These are phyloP conservation scores for Fusarium nisikadoi DNA, from an alignment of 2,329 filamentous ascomycete species.

Conservation along the genomic window DNA sequence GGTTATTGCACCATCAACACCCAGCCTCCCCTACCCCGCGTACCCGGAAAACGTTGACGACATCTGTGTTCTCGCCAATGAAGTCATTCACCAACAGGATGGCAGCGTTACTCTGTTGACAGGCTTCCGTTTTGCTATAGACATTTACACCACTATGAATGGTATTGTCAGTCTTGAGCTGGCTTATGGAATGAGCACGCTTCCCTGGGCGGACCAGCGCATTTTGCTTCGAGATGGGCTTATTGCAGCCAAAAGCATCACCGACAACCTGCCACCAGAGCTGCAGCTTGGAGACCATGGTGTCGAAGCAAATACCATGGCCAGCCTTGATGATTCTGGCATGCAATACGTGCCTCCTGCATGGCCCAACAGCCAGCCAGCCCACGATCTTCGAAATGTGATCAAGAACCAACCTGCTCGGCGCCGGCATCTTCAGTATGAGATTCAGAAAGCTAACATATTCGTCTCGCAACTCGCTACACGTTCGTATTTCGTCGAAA, in stretches of 20 bases:
- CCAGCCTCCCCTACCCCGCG: slow-evolving; percentile 79
- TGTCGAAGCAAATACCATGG: slow-evolving; percentile 51
- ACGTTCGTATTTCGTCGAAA: slow-evolving; percentile 85
- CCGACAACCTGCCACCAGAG: slow-evolving; percentile 75
- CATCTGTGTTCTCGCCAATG: slow-evolving; percentile 77
- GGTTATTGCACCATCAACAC: slow-evolving; percentile 79
- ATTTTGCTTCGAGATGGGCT: slow-evolving; percentile 77
- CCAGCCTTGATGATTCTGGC: slow-evolving; percentile 56
- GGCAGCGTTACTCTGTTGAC: slow-evolving; percentile 76
- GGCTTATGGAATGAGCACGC: slow-evolving; percentile 80
- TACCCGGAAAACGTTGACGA: slow-evolving; percentile 87
- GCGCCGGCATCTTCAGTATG: slow-evolving; percentile 74
- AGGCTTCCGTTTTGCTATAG: slow-evolving; percentile 83
- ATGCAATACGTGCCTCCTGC: slow-evolving; percentile 64
- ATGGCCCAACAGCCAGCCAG: slow-evolving; percentile 58
- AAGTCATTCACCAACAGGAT: slow-evolving; percentile 76
- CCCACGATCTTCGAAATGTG: slow-evolving; percentile 62
- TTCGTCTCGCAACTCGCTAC: slow-evolving; percentile 84
- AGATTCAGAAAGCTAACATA: slow-evolving; percentile 93
- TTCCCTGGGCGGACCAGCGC: slow-evolving; percentile 83
- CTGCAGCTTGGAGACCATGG: slow-evolving; percentile 65
- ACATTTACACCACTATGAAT: slow-evolving; percentile 84
- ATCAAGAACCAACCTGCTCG: slow-evolving; percentile 61
- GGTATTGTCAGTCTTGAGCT: slow-evolving; percentile 82
- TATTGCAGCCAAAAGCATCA: slow-evolving; percentile 73